Evolutionary conservation across 2,329 filamentous ascomycete species (phyloP).

Genomic region (Stachybotrys echinatus): DNA sequence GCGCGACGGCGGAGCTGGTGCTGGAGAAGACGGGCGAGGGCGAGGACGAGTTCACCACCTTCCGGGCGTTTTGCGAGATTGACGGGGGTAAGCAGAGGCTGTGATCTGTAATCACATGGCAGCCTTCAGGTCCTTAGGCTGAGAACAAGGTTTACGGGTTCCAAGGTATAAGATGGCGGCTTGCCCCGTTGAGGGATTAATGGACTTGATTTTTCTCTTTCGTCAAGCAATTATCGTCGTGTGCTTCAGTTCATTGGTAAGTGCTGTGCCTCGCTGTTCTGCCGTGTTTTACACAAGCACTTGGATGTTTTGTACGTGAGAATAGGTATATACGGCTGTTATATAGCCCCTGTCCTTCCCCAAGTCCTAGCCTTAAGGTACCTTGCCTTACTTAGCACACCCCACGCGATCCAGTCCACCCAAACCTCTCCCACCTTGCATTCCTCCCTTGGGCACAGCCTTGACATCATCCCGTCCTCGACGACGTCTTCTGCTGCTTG

Average conservation of each 20-base stretch:
- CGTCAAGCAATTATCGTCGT: no score
- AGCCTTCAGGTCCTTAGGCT: no score
- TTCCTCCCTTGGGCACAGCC: not conserved
- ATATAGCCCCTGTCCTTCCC: no score
- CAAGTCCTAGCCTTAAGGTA: no score
- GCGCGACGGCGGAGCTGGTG: conserved; percentile 77
- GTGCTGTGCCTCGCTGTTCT: no score
- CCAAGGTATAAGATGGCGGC: no score
- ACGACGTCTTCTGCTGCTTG: not conserved
- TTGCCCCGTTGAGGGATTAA: no score
- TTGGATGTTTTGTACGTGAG: no score
- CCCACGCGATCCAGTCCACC: not conserved
- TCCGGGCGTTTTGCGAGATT: conserved; percentile 91
- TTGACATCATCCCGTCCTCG: not conserved
- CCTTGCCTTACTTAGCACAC: not conserved
- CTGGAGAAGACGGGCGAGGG: conserved; percentile 60
- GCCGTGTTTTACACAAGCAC: no score
- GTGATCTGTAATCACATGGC: conserved; percentile 7
- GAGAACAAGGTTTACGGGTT: not conserved
- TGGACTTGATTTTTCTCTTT: no score
- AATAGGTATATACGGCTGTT: no score
- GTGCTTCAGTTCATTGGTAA: no score
- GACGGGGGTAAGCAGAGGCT: conserved; percentile 35
- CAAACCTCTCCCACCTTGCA: not conserved
- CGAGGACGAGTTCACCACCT: conserved; percentile 74